These are phyloP conservation scores for Rhododendron vialii DNA, from an alignment of 148 eudicot genomes.

Conservation along the genomic window DNA sequence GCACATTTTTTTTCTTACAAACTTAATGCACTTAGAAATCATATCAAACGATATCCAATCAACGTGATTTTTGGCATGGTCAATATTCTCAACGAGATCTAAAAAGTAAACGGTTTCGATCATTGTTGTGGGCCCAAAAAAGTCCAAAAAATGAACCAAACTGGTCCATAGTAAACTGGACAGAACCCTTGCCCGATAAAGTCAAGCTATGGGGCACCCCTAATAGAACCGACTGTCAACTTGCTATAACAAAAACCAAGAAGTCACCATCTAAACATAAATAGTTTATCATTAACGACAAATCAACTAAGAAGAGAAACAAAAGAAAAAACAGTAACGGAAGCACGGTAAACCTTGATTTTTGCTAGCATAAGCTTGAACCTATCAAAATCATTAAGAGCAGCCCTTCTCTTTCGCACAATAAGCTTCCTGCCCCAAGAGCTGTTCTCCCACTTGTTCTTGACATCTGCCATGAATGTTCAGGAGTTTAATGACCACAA, in stretches of 20 bases:
- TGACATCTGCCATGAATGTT: conserved; percentile 34
- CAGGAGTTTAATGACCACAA: neutral
- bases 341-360: conserved; percentile 37
- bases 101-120: too few relatives aligned
- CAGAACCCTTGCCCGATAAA: neutral
- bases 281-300: neutral
- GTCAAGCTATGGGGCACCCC: neutral
- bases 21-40: too few relatives aligned
- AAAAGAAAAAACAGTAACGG: neutral
- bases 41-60: too few relatives aligned
- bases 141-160: too few relatives aligned
- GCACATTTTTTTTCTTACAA: too few relatives aligned
- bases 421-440: conserved; percentile 63
- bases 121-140: too few relatives aligned
- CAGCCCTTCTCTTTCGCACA: conserved; percentile 52
- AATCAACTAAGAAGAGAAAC: neutral
- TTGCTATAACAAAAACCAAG: neutral
- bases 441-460: conserved; percentile 57
- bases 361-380: conserved; percentile 59
- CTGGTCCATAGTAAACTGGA: too few relatives aligned
- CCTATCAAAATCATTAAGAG: conserved; percentile 56
- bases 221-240: neutral
- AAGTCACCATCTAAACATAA: neutral
- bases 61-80: too few relatives aligned
- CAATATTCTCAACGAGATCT: too few relatives aligned